phyloP scores from a whole-genome alignment of 2,329 filamentous ascomycete genomes.

The Geosmithia putterillii region DNA sequence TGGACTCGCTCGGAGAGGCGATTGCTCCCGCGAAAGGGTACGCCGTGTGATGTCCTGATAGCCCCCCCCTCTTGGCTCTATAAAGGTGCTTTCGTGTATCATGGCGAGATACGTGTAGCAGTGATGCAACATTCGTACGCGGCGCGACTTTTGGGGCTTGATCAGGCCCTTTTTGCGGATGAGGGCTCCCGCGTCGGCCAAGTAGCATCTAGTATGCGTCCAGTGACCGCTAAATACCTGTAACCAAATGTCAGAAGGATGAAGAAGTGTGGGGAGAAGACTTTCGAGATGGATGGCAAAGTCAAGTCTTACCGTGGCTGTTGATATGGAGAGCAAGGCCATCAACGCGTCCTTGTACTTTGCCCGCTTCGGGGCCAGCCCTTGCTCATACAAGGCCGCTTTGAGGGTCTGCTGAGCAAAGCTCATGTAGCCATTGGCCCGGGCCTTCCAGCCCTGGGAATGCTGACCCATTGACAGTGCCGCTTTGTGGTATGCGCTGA shows the following conservation, averaged over 20 bases:
- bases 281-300: conserved; percentile 4
- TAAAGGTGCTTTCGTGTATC: conserved; percentile 23
- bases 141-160: conserved; percentile 21
- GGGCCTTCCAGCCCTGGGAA: conserved; percentile 12
- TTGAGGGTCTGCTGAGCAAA: conserved; percentile 11
- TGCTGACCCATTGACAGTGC: conserved; percentile 16
- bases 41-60: conserved; percentile 1
- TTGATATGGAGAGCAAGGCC: conserved; percentile 25
- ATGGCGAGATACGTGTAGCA: conserved; percentile 25
- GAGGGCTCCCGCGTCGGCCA: conserved; percentile 25
- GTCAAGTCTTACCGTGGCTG: conserved; percentile 19
- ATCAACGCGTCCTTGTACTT: conserved; percentile 29
- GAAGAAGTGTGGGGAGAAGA: no score
- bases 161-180: conserved; percentile 22
- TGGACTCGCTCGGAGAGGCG: conserved; percentile 17
- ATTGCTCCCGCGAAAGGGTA: conserved; percentile 8
- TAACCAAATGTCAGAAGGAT: neutral
- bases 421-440: conserved; percentile 1
- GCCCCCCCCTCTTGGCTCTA: conserved; percentile 3
- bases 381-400: conserved; percentile 14
- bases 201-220: conserved; percentile 20
- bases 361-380: conserved; percentile 16
- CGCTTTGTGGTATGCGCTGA: conserved; percentile 20
- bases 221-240: neutral
- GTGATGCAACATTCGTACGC: conserved; percentile 26